Conservation (phyloP, 2,329 filamentous ascomycete species). For the Talaromyces sp. region DNA sequence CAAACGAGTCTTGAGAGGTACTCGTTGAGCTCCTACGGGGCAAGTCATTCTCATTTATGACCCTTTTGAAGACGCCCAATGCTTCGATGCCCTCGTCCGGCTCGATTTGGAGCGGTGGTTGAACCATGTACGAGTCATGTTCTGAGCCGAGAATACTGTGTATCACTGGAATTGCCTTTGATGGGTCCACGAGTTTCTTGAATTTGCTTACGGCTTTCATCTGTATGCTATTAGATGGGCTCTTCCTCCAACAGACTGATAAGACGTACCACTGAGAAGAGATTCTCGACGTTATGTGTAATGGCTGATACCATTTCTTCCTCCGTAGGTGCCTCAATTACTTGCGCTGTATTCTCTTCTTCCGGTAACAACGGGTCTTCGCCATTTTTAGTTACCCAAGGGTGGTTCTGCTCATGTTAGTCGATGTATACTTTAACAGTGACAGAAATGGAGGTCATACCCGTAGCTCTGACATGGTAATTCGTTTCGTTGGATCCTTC, state of each 20-base stretch:
- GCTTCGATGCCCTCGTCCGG: constrained; percentile 35
- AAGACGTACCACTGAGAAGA: constrained; percentile 70
- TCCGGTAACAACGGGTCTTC: constrained; percentile 73
- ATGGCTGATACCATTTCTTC: constrained; percentile 89
- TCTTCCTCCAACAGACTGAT: neutral
- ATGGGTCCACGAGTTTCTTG: constrained; percentile 67
- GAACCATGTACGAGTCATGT: constrained; percentile 54
- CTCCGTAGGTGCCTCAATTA: constrained; percentile 81
- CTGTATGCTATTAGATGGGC: constrained; percentile 41
- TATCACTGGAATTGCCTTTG: constrained; percentile 50
- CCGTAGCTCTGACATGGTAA: constrained; percentile 76
- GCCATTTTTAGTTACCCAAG: constrained; percentile 85
- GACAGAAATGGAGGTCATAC: no score
- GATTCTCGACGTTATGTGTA: constrained; percentile 81
- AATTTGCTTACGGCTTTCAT: constrained; percentile 91
- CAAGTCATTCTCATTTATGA: constrained; percentile 44
- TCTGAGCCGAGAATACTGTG: constrained; percentile 61
- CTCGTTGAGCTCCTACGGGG: constrained; percentile 11
- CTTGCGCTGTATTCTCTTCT: constrained; percentile 80
- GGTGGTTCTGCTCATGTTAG: constrained; percentile 64
- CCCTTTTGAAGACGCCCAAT: constrained; percentile 53
- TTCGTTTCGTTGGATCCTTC: constrained; percentile 80
- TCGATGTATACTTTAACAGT: no score
- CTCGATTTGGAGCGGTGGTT: constrained; percentile 56
- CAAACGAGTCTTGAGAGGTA: constrained; percentile 2